phyloP scores from a whole-genome alignment of 2,329 filamentous ascomycete species.

The Arthrobotrys iridis region DNA sequence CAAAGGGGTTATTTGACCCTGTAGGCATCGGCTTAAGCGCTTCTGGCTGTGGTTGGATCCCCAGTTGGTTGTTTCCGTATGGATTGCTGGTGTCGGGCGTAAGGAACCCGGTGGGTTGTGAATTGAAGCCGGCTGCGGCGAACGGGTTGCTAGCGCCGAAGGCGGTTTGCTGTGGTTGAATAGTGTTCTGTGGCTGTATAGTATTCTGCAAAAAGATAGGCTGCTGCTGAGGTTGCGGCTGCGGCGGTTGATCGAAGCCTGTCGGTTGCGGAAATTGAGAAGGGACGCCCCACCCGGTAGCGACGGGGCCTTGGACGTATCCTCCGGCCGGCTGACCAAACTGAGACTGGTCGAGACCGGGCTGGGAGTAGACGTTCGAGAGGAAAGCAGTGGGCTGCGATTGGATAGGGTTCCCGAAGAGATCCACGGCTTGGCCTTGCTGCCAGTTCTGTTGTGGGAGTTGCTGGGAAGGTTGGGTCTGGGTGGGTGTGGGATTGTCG shows the following conservation, averaged over 20 bases:
- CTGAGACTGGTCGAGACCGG: slow-evolving; percentile 72
- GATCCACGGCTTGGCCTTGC: slow-evolving; percentile 94
- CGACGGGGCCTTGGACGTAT: slow-evolving; percentile 46
- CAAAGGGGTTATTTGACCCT: slow-evolving; percentile 98
- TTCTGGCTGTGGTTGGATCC: slow-evolving; percentile 66
- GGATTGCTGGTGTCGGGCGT: slow-evolving; percentile 92
- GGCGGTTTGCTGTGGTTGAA: slow-evolving; percentile 64
- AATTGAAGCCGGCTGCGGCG: slow-evolving; percentile 48
- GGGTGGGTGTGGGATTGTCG: slow-evolving; percentile 72
- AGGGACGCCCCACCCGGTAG: slow-evolving; percentile 40
- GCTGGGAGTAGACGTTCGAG: slow-evolving; percentile 76
- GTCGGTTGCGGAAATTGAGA: slow-evolving; percentile 61
- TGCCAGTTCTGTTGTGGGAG: slow-evolving; percentile 76
- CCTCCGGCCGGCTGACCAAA: slow-evolving; percentile 60
- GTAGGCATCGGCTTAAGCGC: slow-evolving; percentile 81
- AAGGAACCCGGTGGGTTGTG: slow-evolving; percentile 69
- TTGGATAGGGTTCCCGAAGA: slow-evolving; percentile 92
- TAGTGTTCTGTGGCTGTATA: slow-evolving; percentile 41
- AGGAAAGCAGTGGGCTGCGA: slow-evolving; percentile 74
- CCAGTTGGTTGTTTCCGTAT: slow-evolving; percentile 75
- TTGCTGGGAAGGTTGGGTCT: slow-evolving; percentile 69
- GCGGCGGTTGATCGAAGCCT: slow-evolving; percentile 63
- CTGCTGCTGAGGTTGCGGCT: slow-evolving; percentile 62
- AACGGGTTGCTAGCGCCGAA: slow-evolving; percentile 66
- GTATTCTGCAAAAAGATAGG: slow-evolving; percentile 49